phyloP scores from a whole-genome alignment of 208 protist species.

The Porcisia deanei region DNA sequence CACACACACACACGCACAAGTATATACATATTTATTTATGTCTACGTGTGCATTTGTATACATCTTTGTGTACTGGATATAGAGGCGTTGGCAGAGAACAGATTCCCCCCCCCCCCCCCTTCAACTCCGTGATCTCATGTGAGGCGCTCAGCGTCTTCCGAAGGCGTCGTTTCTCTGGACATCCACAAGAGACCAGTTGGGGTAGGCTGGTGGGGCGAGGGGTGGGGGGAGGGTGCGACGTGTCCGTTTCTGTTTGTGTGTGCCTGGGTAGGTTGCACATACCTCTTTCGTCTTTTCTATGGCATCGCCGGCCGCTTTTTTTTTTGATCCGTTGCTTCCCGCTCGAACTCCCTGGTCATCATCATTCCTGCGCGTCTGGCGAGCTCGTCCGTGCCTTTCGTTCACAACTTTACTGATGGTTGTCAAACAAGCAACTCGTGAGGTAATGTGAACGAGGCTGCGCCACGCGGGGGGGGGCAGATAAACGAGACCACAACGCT shows the following conservation, averaged over 20 bases:
- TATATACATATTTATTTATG: background rate
- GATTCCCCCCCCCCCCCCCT: no score
- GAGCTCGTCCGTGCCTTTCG: background rate
- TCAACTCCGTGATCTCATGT: background rate
- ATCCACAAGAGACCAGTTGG: background rate
- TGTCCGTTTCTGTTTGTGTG: background rate
- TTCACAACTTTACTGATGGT: background rate
- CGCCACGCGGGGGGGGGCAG: background rate
- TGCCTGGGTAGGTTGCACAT: background rate
- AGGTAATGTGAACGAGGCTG: background rate
- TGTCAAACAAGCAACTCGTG: background rate
- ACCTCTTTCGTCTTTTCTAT: background rate
- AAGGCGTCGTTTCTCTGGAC: background rate
- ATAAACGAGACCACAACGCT: background rate
- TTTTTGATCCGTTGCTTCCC: background rate
- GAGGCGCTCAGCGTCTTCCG: background rate
- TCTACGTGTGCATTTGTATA: no score
- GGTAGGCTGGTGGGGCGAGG: background rate
- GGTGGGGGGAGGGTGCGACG: background rate
- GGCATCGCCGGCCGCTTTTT: background rate
- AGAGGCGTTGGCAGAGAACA: no score
- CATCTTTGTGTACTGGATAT: no score
- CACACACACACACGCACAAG: background rate
- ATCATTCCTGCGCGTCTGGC: background rate
- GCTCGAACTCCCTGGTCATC: background rate